Evolutionary conservation across 2,329 filamentous ascomycete species (phyloP).

Genomic region (Aspergillus sp.): DNA sequence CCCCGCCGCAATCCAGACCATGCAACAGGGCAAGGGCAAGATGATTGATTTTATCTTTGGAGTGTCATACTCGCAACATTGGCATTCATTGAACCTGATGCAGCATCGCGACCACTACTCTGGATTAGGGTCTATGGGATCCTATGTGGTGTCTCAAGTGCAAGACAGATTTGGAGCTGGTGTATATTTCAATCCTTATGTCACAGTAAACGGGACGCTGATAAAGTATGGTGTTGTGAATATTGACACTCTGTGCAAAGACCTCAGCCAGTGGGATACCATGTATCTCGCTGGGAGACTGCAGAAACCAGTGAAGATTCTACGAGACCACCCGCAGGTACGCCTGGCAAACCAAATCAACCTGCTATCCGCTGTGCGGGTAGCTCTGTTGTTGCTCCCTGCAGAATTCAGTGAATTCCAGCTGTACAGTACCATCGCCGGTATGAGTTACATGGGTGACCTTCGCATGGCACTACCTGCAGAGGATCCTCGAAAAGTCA

Average conservation of each 20-base stretch:
- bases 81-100: constrained; percentile 86
- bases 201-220: constrained; percentile 88
- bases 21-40: constrained; percentile 83
- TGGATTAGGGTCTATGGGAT: constrained; percentile 74
- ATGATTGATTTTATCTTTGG: constrained; percentile 99
- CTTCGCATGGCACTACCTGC: constrained; percentile 89
- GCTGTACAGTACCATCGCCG: constrained; percentile 85
- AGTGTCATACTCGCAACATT: constrained; percentile 90
- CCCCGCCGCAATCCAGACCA: constrained; percentile 72
- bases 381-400: constrained; percentile 80
- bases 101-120: constrained; percentile 94
- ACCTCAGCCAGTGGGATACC: constrained; percentile 87
- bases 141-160: constrained; percentile 74
- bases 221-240: constrained; percentile 99
- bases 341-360: constrained; percentile 95
- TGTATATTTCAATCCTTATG: constrained; percentile 95
- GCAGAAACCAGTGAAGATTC: constrained; percentile 96
- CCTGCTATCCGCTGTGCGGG: constrained; percentile 83
- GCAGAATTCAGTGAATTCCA: constrained; percentile 79
- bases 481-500: constrained; percentile 87
- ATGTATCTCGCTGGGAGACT: constrained; percentile 93
- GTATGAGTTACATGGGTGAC: constrained; percentile 90
- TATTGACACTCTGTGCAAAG: constrained; percentile 78
- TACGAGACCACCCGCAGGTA: constrained; percentile 87
- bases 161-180: constrained; percentile 88